These are phyloP conservation scores for Kuraishia capsulata DNA, from an alignment of 805 yeast genomes.

Conservation along the genomic window DNA sequence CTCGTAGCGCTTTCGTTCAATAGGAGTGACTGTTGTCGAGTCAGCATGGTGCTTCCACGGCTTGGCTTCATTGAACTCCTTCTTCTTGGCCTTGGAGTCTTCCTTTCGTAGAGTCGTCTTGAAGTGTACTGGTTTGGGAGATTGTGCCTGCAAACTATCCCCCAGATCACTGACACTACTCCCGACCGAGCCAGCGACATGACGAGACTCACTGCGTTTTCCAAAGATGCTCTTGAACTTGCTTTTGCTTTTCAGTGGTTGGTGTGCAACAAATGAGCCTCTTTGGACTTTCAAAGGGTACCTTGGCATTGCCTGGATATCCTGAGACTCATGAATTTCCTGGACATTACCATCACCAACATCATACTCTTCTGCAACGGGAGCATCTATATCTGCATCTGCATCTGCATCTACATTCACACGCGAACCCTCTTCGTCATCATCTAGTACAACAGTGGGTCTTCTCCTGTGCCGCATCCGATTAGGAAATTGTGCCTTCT, in stretches of 20 bases:
- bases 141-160: not conserved
- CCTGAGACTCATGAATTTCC: no score
- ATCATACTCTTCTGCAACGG: not conserved
- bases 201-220: not conserved
- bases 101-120: conserved; percentile 43
- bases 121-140: conserved; percentile 27
- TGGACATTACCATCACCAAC: no score
- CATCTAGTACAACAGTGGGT: not conserved
- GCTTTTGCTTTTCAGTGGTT: not conserved
- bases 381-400: not conserved
- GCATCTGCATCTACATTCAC: not conserved
- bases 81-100: conserved; percentile 25
- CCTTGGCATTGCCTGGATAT: not conserved
- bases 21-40: conserved; percentile 35
- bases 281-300: not conserved
- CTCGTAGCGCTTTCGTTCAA: conserved; percentile 82
- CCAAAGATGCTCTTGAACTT: conserved; percentile 1
- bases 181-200: not conserved
- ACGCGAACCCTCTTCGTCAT: not conserved
- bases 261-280: not conserved
- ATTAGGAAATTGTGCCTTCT: not conserved
- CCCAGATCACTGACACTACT: not conserved
- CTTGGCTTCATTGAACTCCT: conserved; percentile 70
- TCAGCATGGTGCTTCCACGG: conserved; percentile 89
- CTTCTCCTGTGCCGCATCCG: not conserved